Evolutionary conservation across 2,329 filamentous ascomycete genomes (phyloP).

Genomic region (Botrytis pseudocinerea): DNA sequence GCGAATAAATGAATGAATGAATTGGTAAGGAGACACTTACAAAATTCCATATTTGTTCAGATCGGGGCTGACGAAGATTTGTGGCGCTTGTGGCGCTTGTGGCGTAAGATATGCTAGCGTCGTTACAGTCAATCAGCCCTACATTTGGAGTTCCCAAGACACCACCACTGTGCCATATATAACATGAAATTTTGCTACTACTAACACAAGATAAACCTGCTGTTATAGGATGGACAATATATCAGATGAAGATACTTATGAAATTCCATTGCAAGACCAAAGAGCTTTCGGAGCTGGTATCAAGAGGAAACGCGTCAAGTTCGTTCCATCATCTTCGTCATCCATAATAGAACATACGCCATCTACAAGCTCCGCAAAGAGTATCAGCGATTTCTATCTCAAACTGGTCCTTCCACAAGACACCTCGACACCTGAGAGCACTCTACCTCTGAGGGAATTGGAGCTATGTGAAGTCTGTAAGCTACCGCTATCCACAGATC

Average conservation of each 20-base stretch:
- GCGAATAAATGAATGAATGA: neutral
- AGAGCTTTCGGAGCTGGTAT: conserved; percentile 63
- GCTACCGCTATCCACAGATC: conserved; percentile 54
- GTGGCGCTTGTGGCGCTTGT: conserved; percentile 21
- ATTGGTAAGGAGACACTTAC: neutral
- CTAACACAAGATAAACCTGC: neutral
- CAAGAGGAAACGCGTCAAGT: conserved; percentile 59
- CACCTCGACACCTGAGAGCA: neutral
- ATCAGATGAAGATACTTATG: conserved; percentile 57
- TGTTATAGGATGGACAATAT: conserved; percentile 26
- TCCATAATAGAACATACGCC: conserved; percentile 39
- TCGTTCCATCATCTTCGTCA: conserved; percentile 48
- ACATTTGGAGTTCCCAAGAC: neutral
- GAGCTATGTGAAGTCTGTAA: conserved; percentile 57
- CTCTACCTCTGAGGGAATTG: neutral
- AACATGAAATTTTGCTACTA: conserved; percentile 1
- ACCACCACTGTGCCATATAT: neutral
- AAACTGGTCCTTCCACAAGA: conserved; percentile 57
- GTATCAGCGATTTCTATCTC: conserved; percentile 59
- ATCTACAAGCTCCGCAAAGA: conserved; percentile 32
- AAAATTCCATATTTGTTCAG: conserved; percentile 20
- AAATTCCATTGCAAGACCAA: conserved; percentile 58
- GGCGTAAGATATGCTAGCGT: conserved; percentile 18
- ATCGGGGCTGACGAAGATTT: conserved; percentile 14
- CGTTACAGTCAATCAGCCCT: conserved; percentile 11